A percentile compares a stretch with the other conserved stretches of the same genome.
Evolutionary conservation across 257 asterid genomes (phyloP).

Genomic region (Henckelia pumila): DNA sequence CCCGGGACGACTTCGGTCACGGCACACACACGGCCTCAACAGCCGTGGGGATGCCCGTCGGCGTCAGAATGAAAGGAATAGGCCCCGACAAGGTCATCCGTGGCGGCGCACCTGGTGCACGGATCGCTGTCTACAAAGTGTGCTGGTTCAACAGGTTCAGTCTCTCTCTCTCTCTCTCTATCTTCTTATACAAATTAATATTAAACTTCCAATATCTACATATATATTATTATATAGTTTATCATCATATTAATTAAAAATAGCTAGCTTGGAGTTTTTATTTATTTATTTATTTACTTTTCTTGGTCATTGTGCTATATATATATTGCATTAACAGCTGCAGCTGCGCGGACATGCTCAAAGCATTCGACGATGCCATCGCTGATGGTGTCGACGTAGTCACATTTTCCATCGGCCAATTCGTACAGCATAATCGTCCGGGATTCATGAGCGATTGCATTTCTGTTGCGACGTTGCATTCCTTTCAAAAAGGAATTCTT

Average conservation of each 20-base stretch:
- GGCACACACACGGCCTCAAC: conserved; percentile 27
- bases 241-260: no score
- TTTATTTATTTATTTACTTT: no score
- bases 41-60: conserved; percentile 14
- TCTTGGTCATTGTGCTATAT: not conserved
- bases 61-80: not conserved
- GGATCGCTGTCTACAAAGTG: conserved; percentile 21
- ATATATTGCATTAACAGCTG: not conserved
- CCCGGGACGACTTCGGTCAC: conserved; percentile 25
- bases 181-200: no score
- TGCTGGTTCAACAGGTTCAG: conserved; percentile 6
- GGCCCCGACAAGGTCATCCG: not conserved
- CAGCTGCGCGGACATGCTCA: conserved; percentile 8
- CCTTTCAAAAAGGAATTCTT: conserved; percentile 22
- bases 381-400: conserved; percentile 20
- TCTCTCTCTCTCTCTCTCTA: no score
- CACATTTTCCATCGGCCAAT: not conserved
- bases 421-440: not conserved
- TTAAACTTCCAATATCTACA: no score
- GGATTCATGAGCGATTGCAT: conserved; percentile 6
- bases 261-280: no score
- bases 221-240: no score
- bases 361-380: conserved; percentile 24
- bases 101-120: conserved; percentile 26
- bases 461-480: conserved; percentile 17